Conservation (phyloP, 2,329 filamentous ascomycete genomes). For the Aspergillus brunneoviolaceus region DNA sequence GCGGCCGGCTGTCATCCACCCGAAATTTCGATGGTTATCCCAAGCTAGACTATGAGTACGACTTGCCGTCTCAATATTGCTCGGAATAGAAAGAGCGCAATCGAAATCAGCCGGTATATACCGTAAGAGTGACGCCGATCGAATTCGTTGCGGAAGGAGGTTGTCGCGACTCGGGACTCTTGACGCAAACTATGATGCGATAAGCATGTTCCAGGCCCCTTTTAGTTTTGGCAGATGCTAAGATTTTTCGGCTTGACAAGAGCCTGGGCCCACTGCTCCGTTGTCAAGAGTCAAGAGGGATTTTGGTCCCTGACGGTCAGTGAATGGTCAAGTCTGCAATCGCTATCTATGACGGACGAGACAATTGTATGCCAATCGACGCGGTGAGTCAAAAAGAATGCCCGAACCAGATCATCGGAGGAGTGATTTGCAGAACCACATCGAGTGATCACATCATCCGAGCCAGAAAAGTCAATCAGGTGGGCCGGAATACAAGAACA, state of each 20-base stretch:
- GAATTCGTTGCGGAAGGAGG: not conserved
- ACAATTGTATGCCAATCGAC: not conserved
- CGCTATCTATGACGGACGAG: not conserved
- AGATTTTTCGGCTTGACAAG: not conserved
- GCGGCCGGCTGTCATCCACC: not conserved
- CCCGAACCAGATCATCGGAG: constrained; percentile 19
- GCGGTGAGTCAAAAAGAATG: constrained; percentile 22
- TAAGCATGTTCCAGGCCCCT: constrained; percentile 5
- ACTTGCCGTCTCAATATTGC: not conserved
- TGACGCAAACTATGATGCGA: constrained; percentile 25
- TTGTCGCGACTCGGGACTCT: constrained; percentile 4
- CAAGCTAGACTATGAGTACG: not conserved
- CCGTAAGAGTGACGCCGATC: constrained; percentile 13
- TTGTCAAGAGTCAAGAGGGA: constrained; percentile 3
- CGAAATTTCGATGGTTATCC: not conserved
- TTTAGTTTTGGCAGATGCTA: not conserved
- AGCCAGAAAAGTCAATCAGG: constrained; percentile 19
- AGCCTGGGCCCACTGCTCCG: constrained; percentile 2
- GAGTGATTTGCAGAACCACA: constrained; percentile 16
- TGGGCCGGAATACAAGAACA: constrained; percentile 13
- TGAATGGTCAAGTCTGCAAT: not conserved
- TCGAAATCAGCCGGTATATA: not conserved
- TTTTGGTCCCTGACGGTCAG: not conserved
- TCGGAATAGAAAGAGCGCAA: not conserved
- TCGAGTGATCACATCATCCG: constrained; percentile 20